Conservation (phyloP, 176 grass and related monocot species). For the Urochloa ruziziensis region DNA sequence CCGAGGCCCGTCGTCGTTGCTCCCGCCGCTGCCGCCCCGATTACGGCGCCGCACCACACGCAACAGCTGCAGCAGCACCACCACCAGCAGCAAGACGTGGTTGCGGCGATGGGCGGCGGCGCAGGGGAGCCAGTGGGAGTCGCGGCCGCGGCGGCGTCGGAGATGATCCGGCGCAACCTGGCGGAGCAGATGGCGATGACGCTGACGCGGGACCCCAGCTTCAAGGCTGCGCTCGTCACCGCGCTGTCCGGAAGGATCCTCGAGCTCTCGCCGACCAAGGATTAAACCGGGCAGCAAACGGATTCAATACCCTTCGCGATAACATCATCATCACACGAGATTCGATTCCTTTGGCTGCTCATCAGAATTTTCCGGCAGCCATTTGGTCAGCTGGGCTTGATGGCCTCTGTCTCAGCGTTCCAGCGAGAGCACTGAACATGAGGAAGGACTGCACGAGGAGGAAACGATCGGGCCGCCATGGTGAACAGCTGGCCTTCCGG, state of each 20-base stretch:
- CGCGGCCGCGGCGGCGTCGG: constrained; percentile 26
- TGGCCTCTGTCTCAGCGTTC: too few species aligned
- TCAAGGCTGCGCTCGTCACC: constrained; percentile 65
- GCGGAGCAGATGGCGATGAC: constrained; percentile 85
- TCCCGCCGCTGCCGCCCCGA: too few species aligned
- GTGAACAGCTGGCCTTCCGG: too few species aligned
- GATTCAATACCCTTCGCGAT: too few species aligned
- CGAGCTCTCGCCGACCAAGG: constrained; percentile 57
- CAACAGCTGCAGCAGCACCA: not conserved
- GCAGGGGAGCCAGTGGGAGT: too few species aligned
- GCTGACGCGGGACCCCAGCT: constrained; percentile 71
- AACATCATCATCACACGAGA: not conserved
- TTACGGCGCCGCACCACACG: not conserved
- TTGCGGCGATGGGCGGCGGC: not conserved
- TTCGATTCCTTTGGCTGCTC: constrained; percentile 1
- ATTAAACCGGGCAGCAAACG: not conserved
- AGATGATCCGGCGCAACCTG: constrained; percentile 41
- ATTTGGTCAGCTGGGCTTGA: not conserved
- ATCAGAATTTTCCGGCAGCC: not conserved
- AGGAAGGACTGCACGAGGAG: too few species aligned
- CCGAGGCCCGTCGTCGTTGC: not conserved
- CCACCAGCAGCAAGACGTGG: not conserved
- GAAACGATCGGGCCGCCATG: too few species aligned
- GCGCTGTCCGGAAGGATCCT: constrained; percentile 73
- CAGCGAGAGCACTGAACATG: too few species aligned